phyloP scores from a whole-genome alignment of 176 grass and related monocot species.

The Juncus effusus region DNA sequence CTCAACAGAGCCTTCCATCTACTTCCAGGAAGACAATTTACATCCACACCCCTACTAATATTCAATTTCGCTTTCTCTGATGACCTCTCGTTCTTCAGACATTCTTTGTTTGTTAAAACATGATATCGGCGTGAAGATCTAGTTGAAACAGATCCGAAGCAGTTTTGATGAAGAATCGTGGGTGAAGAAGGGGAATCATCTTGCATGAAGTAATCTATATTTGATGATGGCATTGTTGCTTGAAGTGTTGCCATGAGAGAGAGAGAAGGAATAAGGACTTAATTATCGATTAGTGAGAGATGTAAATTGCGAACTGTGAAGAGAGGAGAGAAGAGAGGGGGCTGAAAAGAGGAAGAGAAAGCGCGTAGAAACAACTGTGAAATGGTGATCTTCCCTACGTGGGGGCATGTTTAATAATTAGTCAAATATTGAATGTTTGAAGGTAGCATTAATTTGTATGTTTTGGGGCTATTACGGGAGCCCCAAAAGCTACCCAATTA shows the following conservation, averaged over 20 bases:
- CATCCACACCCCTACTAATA: conserved; percentile 2
- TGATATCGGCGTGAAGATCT: conserved; percentile 2
- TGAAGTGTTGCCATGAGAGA: conserved; percentile 13
- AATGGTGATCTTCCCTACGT: not conserved
- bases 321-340: not conserved
- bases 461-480: not conserved
- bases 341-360: not conserved
- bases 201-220: conserved; percentile 2
- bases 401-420: conserved; percentile 6
- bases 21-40: not conserved
- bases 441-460: not conserved
- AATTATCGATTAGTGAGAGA: not conserved
- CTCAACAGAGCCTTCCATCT: conserved; percentile 24
- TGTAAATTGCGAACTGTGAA: no score
- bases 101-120: conserved; percentile 13
- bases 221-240: not conserved
- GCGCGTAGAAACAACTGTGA: conserved; percentile 19
- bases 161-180: not conserved
- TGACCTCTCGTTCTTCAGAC: not conserved
- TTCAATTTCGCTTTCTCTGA: conserved; percentile 6
- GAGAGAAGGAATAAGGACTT: not conserved
- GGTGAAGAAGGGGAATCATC: conserved; percentile 14
- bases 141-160: conserved; percentile 5
- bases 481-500: not conserved
- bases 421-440: not conserved